These are phyloP conservation scores for Aureobasidium sp. DNA, from an alignment of 2,329 filamentous ascomycete species.

Conservation along the genomic window DNA sequence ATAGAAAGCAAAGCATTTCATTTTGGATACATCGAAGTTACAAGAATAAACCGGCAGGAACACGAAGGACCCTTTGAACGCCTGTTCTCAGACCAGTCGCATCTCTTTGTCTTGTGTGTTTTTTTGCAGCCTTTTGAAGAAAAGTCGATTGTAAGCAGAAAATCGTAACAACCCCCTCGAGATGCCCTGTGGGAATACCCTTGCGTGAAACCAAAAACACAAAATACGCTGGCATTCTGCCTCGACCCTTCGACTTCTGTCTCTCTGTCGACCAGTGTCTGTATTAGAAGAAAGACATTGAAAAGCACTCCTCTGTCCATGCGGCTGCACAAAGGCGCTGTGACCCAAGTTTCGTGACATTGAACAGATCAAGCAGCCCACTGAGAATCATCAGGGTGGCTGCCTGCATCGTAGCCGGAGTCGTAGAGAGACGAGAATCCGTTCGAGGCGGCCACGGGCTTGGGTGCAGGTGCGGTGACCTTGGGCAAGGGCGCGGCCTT, in stretches of 20 bases:
- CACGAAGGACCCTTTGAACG: background rate
- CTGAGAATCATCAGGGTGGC: constrained; percentile 33
- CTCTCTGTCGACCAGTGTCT: background rate
- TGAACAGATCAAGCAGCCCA: constrained; percentile 24
- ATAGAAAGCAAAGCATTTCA: background rate
- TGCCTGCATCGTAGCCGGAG: constrained; percentile 17
- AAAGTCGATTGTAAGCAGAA: background rate
- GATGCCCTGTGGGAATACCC: constrained; percentile 10
- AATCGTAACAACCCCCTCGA: background rate
- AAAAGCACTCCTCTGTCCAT: background rate
- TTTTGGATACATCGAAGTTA: constrained; percentile 4
- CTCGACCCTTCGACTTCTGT: background rate
- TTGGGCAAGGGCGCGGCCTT: constrained; percentile 13
- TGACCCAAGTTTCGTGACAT: background rate
- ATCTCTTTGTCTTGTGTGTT: constrained; percentile 1
- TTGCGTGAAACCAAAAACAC: background rate
- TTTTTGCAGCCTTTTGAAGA: background rate
- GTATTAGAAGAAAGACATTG: background rate
- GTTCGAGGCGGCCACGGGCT: constrained; percentile 15
- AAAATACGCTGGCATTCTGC: background rate
- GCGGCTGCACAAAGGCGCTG: background rate
- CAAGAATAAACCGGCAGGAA: background rate
- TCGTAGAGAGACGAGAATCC: constrained; percentile 16
- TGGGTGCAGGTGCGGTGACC: constrained; percentile 12
- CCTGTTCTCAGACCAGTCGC: background rate